Base-by-base conservation (phyloP, 371 early-diverging fungal genomes). In the Mortierella sp. region DNA sequence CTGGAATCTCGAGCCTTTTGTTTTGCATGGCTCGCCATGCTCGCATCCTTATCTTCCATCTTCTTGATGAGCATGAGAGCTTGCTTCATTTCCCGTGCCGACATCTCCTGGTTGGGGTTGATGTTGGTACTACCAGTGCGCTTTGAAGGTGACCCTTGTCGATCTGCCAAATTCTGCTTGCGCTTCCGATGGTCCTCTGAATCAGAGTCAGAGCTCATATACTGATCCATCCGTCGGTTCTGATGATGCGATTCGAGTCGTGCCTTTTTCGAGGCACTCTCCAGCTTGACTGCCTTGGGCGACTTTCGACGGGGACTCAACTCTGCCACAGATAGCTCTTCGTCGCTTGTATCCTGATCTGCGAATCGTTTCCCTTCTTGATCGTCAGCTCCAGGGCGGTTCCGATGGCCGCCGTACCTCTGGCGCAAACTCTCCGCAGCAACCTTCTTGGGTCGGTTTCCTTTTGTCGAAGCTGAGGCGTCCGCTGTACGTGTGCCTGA, bases 141-240 rank as follows among this genome's bases (percentile, higher is more conserved):
- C 19, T 58, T 63, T 11, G 50, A 60, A 11, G 71, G 64, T 0
- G 71, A 70, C 23, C 59, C 51, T 23, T 55, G 60, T 26, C 56
- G 34, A 2, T 70, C 71, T n/a, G 30, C 9, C 2, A 39, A 19
- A 11, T 48, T 55, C 24, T 50, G 66, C n/a, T 73, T 73, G 14
- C 75, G 68, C n/a, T 63, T 52, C 21, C 75, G 68, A 32, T 67
- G 48, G 21, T 63, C 63, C 26, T 73, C 75, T 24, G 75, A 73
- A 28, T 68, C 68, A 9, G 75, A 73, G 8, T 60, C 69, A 0
- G 75, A 68, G 4, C 53, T 67, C 3, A 34, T 44, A 28, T 61
- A 61, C 24, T 59, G 52, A 11, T 62, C 67, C 11, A 34, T 15
- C 15, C 56, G 59, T 24, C 49, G 14, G 6, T 56, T 57, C 31